Evolutionary conservation across 345 rosid species (phyloP).

Genomic region (Melaleuca quinquenervia): DNA sequence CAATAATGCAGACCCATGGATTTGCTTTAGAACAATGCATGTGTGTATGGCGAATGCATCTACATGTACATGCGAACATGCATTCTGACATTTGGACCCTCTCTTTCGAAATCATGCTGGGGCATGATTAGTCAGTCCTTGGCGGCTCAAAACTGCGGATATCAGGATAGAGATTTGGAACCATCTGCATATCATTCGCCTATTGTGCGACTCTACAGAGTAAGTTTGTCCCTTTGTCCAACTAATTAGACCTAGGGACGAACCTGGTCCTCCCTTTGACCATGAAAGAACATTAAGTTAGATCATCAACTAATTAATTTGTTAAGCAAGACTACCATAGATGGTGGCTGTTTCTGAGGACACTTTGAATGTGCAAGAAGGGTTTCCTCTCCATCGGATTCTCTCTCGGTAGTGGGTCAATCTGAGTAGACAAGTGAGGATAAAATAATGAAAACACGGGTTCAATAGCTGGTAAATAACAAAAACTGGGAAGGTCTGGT

Average conservation of each 20-base stretch:
- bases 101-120: background rate
- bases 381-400: background rate
- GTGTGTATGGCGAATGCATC: background rate
- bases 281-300: background rate
- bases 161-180: background rate
- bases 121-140: background rate
- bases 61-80: background rate
- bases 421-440: background rate
- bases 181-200: background rate
- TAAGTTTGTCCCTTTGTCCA: background rate
- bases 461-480: background rate
- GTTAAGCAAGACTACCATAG: background rate
- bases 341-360: background rate
- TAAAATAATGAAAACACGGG: background rate
- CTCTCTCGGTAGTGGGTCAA: background rate
- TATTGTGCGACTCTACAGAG: background rate
- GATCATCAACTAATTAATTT: background rate
- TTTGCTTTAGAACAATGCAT: background rate
- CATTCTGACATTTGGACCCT: background rate
- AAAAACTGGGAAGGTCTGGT: background rate
- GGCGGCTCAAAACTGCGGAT: background rate
- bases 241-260: background rate
- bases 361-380: background rate
- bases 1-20: background rate
- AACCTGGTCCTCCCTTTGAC: background rate